phyloP scores from a whole-genome alignment of 108 stramenopile species.

The Hondaea fermentalgiana region DNA sequence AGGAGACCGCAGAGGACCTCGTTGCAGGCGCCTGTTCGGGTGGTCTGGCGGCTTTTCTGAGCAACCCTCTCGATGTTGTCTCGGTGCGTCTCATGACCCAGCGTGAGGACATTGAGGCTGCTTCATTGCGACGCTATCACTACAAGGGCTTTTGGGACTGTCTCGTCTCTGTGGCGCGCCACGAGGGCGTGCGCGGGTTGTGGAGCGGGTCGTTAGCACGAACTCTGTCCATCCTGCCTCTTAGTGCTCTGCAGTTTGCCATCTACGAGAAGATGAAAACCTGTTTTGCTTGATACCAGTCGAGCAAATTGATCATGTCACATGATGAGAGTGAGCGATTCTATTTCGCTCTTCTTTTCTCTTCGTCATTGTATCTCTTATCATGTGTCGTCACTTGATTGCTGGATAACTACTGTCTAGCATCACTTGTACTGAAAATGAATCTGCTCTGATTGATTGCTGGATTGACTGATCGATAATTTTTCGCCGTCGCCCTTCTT shows the following conservation, averaged over 20 bases:
- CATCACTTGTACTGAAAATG: too few relatives aligned
- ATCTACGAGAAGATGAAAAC: conserved; percentile 13
- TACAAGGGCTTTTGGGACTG: neutral
- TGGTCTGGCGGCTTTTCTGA: neutral
- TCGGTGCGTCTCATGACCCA: conserved; percentile 21
- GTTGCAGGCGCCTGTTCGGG: conserved; percentile 12
- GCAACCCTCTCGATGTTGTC: conserved; percentile 23
- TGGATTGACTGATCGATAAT: too few relatives aligned
- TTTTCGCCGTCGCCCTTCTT: too few relatives aligned
- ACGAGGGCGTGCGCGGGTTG: neutral
- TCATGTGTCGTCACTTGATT: too few relatives aligned
- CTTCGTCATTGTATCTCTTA: too few relatives aligned
- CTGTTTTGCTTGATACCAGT: neutral
- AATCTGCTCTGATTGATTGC: too few relatives aligned
- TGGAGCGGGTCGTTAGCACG: conserved; percentile 21
- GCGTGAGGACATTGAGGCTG: neutral
- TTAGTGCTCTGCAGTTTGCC: conserved; percentile 11
- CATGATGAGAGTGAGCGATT: too few relatives aligned
- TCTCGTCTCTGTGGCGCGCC: neutral
- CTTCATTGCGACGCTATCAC: neutral
- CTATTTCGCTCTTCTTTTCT: too few relatives aligned
- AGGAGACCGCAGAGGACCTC: neutral
- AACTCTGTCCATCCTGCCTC: neutral
- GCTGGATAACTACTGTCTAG: too few relatives aligned
- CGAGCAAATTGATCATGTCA: too few relatives aligned